Percentiles rank a stretch among this genome's conserved stretches.
phyloP scores from a whole-genome alignment of 164 flowering plant species.

The Tetrastigma voinierianum region DNA sequence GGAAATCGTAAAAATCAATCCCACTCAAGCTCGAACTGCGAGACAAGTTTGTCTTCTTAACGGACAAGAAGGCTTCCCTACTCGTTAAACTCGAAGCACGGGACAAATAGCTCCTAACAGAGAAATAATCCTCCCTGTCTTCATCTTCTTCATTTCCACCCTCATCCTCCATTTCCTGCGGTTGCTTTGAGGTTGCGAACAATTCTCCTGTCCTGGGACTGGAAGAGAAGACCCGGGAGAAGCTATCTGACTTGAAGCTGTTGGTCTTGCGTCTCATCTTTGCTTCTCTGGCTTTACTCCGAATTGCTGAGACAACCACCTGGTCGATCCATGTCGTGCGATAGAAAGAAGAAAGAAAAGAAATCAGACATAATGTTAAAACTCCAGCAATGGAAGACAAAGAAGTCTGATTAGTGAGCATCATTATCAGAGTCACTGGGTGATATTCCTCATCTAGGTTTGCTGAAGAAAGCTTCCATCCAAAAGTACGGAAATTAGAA shows the following conservation, averaged over 20 bases:
- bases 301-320: conserved; percentile 56
- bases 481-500: conserved; percentile 34
- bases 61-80: conserved; percentile 43
- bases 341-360: background rate
- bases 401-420: conserved; percentile 16
- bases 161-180: background rate
- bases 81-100: conserved; percentile 37
- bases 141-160: conserved; percentile 12
- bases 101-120: conserved; percentile 44
- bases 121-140: conserved; percentile 42
- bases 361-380: background rate
- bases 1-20: conserved; percentile 27
- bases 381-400: background rate
- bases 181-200: conserved; percentile 21
- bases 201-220: conserved; percentile 33
- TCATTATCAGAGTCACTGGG: conserved; percentile 44
- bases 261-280: conserved; percentile 43
- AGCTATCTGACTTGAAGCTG: conserved; percentile 29
- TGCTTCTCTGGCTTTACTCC: conserved; percentile 58
- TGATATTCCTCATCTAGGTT: conserved; percentile 34
- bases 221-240: conserved; percentile 46
- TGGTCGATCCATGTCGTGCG: too few species aligned
- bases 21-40: conserved; percentile 35
- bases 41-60: conserved; percentile 42
- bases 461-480: conserved; percentile 21